Percentiles rank a stretch among this genome's conserved stretches.
These are phyloP conservation scores for Aspergillus sclerotioniger DNA, from an alignment of 495 filamentous ascomycete species.

Conservation along the genomic window DNA sequence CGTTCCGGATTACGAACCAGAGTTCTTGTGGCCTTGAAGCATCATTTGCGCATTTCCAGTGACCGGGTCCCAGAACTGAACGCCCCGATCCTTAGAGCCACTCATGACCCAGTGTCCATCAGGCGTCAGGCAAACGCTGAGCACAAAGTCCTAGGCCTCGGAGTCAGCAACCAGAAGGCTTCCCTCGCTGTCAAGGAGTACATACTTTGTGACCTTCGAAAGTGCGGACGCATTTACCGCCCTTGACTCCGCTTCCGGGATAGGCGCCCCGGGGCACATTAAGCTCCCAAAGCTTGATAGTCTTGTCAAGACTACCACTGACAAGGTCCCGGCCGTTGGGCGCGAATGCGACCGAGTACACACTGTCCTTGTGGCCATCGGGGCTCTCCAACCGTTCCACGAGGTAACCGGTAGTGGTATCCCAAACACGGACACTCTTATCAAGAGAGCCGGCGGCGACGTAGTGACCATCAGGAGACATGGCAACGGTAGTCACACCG, in stretches of 20 bases:
- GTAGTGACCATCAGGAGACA: constrained; percentile 82
- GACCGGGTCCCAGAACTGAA: constrained; percentile 90
- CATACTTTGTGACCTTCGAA: constrained; percentile 89
- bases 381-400: constrained; percentile 80
- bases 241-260: constrained; percentile 61
- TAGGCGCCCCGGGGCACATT: constrained; percentile 63
- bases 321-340: constrained; percentile 85
- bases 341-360: constrained; percentile 90
- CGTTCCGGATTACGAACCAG: constrained; percentile 45
- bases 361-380: constrained; percentile 86
- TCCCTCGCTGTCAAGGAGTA: constrained; percentile 14
- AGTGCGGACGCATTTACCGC: constrained; percentile 79
- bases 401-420: constrained; percentile 74
- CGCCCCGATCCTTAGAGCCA: constrained; percentile 85
- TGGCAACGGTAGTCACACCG: constrained; percentile 87
- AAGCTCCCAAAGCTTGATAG: constrained; percentile 94
- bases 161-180: constrained; percentile 10
- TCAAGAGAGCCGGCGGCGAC: constrained; percentile 87
- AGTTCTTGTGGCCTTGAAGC: constrained; percentile 92
- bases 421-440: constrained; percentile 90
- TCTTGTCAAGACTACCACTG: constrained; percentile 87
- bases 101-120: constrained; percentile 89
- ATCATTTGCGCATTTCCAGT: constrained; percentile 87
- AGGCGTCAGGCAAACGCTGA: constrained; percentile 83
- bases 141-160: constrained; percentile 73